phyloP scores from a whole-genome alignment of 139 green algal species.

The Coccomyxa sp. region DNA sequence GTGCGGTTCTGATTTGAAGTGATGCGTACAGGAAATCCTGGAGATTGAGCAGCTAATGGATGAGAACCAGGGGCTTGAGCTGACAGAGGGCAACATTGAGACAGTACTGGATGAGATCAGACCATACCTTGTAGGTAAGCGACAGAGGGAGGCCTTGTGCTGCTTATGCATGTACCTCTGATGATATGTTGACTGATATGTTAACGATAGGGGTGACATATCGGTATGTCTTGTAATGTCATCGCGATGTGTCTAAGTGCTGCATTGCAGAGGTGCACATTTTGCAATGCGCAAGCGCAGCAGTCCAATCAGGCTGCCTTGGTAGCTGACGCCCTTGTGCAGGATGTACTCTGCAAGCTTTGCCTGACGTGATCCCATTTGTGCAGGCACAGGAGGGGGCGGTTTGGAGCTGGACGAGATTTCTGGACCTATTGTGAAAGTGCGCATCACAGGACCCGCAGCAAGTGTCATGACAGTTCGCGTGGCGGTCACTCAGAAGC shows the following conservation, averaged over 20 bases:
- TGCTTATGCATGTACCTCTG: too few relatives aligned
- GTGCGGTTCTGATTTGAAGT: not conserved
- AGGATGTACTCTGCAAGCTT: not conserved
- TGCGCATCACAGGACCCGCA: slow-evolving; percentile 87
- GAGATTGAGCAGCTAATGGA: slow-evolving; percentile 96
- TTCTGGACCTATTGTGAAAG: slow-evolving; percentile 91
- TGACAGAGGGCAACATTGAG: slow-evolving; percentile 86
- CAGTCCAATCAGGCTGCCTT: not conserved
- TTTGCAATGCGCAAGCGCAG: not conserved
- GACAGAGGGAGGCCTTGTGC: too few relatives aligned
- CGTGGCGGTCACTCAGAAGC: slow-evolving; percentile 98
- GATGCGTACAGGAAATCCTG: slow-evolving; percentile 78
- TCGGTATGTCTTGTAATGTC: too few relatives aligned
- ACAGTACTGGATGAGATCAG: slow-evolving; percentile 68
- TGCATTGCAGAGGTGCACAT: too few relatives aligned
- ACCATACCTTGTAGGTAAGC: slow-evolving; percentile 15
- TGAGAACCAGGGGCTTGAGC: slow-evolving; percentile 78
- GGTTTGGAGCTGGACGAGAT: slow-evolving; percentile 84
- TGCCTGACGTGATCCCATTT: not conserved
- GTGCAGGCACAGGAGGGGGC: slow-evolving; percentile 89
- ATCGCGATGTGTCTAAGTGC: too few relatives aligned
- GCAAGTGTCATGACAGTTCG: slow-evolving; percentile 97
- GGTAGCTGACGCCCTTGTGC: not conserved
- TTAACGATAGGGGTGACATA: too few relatives aligned
- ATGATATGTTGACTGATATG: too few relatives aligned